A percentile compares a stretch with the other conserved stretches of the same genome.
These are phyloP conservation scores for Phytopythium kandeliae DNA, from an alignment of 352 stramenopile genomes.

Conservation along the genomic window DNA sequence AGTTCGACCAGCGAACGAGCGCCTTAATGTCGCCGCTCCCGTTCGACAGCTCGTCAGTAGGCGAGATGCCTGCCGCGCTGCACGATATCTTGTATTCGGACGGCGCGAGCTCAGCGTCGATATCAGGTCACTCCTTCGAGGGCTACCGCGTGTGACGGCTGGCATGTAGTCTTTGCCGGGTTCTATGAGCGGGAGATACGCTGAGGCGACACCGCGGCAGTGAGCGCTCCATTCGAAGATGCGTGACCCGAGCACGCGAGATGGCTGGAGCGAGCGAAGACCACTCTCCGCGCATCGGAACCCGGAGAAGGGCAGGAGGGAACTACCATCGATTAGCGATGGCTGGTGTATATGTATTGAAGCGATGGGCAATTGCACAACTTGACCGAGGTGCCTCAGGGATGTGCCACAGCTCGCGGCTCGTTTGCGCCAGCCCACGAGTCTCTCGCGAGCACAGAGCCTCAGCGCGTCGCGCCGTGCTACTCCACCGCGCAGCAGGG, in stretches of 20 bases:
- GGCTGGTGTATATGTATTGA: background rate
- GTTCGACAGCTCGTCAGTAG: background rate
- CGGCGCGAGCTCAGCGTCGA: background rate
- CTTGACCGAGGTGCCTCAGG: too few species aligned
- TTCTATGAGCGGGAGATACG: background rate
- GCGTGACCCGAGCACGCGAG: background rate
- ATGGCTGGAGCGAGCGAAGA: background rate
- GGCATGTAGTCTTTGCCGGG: background rate
- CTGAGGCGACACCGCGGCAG: background rate
- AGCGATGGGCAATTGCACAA: too few species aligned
- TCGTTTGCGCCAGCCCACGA: too few species aligned
- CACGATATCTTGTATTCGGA: constrained; percentile 1
- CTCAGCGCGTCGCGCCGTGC: too few species aligned
- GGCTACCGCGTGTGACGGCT: background rate
- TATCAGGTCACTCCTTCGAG: background rate
- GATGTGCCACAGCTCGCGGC: too few species aligned
- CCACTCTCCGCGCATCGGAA: constrained; percentile 1
- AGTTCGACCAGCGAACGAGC: background rate
- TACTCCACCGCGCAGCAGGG: too few species aligned
- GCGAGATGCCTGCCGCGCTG: background rate
- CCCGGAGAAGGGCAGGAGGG: background rate
- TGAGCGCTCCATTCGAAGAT: background rate
- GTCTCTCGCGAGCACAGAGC: too few species aligned
- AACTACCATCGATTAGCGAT: background rate
- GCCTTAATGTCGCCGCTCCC: background rate